A percentile compares a stretch with the other conserved stretches of the same genome.
Conservation (phyloP, 495 filamentous ascomycete species). For the Lindgomyces ingoldianus region DNA sequence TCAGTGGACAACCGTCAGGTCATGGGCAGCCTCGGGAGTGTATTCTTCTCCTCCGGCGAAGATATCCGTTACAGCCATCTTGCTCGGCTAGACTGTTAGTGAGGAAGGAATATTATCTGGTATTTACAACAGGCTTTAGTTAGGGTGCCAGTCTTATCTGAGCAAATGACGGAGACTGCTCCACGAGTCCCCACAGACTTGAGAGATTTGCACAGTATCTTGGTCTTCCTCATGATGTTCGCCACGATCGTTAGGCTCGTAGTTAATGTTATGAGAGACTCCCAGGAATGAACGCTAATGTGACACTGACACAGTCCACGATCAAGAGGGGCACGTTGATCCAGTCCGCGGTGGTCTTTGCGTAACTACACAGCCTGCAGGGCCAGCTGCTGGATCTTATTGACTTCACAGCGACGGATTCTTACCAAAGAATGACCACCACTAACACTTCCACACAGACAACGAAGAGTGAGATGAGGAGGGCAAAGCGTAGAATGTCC, state of each 20-base stretch:
- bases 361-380: conserved; percentile 63
- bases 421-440: conserved; percentile 62
- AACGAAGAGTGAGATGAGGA: conserved; percentile 59
- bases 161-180: conserved; percentile 66
- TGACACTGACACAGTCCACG: conserved; percentile 61
- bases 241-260: conserved; percentile 62
- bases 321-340: conserved; percentile 70
- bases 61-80: conserved; percentile 31
- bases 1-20: conserved; percentile 13
- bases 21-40: conserved; percentile 26
- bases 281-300: conserved; percentile 73
- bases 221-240: conserved; percentile 62
- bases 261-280: conserved; percentile 62
- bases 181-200: conserved; percentile 71
- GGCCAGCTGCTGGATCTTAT: neutral
- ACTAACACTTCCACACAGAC: conserved; percentile 58
- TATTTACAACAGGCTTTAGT: conserved; percentile 47
- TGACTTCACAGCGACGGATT: neutral
- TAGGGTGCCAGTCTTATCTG: conserved; percentile 69
- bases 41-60: conserved; percentile 30
- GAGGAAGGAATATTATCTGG: neutral
- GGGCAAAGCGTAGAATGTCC: conserved; percentile 68
- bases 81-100: conserved; percentile 38
- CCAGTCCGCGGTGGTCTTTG: conserved; percentile 58
- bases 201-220: conserved; percentile 65